A percentile compares a stretch with the other conserved stretches of the same genome.
These are phyloP conservation scores for Salvia rosmarinus DNA, from an alignment of 257 asterid genomes.

Conservation along the genomic window DNA sequence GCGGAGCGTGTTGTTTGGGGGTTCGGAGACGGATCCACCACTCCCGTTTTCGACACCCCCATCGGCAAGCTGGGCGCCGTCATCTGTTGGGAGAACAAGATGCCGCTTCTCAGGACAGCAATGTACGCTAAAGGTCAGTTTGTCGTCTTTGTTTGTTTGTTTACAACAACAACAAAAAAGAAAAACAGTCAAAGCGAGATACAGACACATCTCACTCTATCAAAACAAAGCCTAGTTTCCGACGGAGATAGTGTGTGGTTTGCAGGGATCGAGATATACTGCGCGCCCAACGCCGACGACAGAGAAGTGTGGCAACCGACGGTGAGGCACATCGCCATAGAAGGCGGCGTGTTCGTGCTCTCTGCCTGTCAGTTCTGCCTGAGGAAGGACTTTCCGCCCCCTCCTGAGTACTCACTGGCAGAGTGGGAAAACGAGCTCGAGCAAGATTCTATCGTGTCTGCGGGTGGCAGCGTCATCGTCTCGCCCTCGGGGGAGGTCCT, in stretches of 20 bases:
- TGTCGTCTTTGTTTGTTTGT: no score
- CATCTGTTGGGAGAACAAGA: conserved; percentile 95
- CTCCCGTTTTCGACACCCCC: conserved; percentile 88
- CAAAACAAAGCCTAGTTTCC: no score
- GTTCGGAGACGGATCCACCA: conserved; percentile 93
- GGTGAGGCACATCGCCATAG: conserved; percentile 92
- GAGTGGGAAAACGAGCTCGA: conserved; percentile 62
- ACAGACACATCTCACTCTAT: no score
- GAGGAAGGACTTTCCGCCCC: conserved; percentile 90
- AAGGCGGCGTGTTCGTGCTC: conserved; percentile 89
- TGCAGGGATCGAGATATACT: conserved; percentile 82
- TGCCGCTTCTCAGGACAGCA: conserved; percentile 93
- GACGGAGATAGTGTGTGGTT: neutral
- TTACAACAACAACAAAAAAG: no score
- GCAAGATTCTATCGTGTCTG: conserved; percentile 81
- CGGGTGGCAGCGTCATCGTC: conserved; percentile 88
- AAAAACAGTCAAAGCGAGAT: no score
- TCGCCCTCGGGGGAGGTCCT: conserved; percentile 85
- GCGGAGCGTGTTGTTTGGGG: conserved; percentile 95
- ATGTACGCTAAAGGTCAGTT: conserved; percentile 84
- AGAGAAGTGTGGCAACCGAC: conserved; percentile 96
- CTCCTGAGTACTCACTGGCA: conserved; percentile 73
- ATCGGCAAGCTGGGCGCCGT: conserved; percentile 96
- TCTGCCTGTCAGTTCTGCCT: conserved; percentile 91
- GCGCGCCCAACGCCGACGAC: conserved; percentile 92